Evolutionary conservation across 2,329 filamentous ascomycete genomes (phyloP).

Genomic region (Diaporthe sp.): DNA sequence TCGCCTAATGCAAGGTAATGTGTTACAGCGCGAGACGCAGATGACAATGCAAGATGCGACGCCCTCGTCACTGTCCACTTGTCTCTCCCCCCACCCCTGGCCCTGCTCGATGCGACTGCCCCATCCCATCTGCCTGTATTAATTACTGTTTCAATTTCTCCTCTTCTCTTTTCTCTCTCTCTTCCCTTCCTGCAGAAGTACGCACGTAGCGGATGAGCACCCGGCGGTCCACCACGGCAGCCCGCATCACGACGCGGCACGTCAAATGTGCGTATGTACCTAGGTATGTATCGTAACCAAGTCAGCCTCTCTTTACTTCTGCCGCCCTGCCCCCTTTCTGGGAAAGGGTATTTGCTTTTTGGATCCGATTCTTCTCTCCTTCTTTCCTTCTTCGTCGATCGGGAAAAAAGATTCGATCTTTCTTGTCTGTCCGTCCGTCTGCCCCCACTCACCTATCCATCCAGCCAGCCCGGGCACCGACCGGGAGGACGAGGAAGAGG

Average conservation of each 20-base stretch:
- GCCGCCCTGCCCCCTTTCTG: background rate
- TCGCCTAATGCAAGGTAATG: slow-evolving; percentile 32
- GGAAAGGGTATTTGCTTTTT: background rate
- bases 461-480: slow-evolving; percentile 1
- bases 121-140: background rate
- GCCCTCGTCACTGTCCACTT: slow-evolving; percentile 9
- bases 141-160: background rate
- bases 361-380: background rate
- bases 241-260: slow-evolving; percentile 10
- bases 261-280: background rate
- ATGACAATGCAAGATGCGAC: slow-evolving; percentile 30
- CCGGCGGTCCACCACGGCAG: background rate
- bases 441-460: background rate
- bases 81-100: background rate
- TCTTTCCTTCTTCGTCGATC: slow-evolving; percentile 5
- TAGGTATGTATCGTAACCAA: background rate
- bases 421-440: no score
- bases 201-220: slow-evolving; percentile 2
- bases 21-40: slow-evolving; percentile 19
- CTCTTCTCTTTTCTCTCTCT: background rate
- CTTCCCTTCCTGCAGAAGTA: background rate
- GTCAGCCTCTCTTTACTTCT: slow-evolving; percentile 1
- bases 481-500: background rate
- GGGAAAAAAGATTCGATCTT: background rate
- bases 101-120: slow-evolving; percentile 1